Conservation (phyloP, 495 filamentous ascomycete genomes). For the Aspergillus biplanus region DNA sequence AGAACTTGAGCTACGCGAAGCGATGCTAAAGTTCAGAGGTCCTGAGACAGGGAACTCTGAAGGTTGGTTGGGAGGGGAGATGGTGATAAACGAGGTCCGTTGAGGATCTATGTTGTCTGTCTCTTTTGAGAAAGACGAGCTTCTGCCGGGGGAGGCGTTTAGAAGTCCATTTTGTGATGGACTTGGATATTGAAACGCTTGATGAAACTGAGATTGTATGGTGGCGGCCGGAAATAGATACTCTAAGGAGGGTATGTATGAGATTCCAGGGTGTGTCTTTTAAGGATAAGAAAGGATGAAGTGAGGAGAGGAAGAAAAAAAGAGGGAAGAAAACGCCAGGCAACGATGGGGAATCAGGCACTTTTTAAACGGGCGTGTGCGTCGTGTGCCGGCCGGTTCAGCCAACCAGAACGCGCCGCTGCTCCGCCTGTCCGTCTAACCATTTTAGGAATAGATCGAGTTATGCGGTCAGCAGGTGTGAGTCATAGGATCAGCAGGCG, state of each 20-base stretch:
- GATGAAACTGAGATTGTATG: slow-evolving; percentile 39
- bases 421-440: slow-evolving; percentile 23
- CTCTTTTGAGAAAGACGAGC: slow-evolving; percentile 48
- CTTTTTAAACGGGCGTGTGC: slow-evolving; percentile 45
- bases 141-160: slow-evolving; percentile 38
- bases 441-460: slow-evolving; percentile 25
- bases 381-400: slow-evolving; percentile 9
- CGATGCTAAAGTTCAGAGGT: slow-evolving; percentile 61
- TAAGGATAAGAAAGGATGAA: slow-evolving; percentile 11
- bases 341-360: slow-evolving; percentile 45
- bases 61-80: slow-evolving; percentile 42
- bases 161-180: slow-evolving; percentile 56
- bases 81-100: slow-evolving; percentile 38
- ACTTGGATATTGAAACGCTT: slow-evolving; percentile 22
- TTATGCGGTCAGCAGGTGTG: slow-evolving; percentile 44
- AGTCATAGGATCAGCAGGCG: slow-evolving; percentile 32
- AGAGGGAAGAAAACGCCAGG: slow-evolving; percentile 34
- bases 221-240: slow-evolving; percentile 21
- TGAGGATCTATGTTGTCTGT: slow-evolving; percentile 55
- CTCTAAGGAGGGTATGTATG: neutral
- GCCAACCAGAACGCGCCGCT: slow-evolving; percentile 26
- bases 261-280: neutral
- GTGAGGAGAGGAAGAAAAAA: slow-evolving; percentile 20
- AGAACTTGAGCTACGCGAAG: slow-evolving; percentile 59
- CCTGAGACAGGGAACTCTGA: slow-evolving; percentile 52